These are phyloP conservation scores for Tetracentron sinense DNA, from an alignment of 164 flowering plant species.

Conservation along the genomic window DNA sequence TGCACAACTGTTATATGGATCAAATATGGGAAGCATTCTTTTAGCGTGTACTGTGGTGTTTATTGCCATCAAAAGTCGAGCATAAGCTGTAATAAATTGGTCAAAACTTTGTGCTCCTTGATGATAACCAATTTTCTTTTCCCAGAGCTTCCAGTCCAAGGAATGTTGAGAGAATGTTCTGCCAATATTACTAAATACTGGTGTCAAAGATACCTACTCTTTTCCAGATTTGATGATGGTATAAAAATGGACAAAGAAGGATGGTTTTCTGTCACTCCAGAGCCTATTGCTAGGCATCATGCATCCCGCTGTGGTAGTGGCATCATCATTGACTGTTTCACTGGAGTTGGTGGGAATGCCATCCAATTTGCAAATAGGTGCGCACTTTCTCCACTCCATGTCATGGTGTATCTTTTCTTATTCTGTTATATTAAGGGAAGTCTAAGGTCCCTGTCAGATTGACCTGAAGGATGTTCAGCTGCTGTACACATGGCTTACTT, in stretches of 20 bases:
- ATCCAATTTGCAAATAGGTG: constrained; percentile 85
- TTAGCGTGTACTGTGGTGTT: too few species aligned
- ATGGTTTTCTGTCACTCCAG: constrained; percentile 98
- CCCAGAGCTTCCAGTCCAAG: constrained; percentile 28
- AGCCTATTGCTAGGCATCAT: constrained; percentile 74
- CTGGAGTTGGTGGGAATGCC: constrained; percentile 97
- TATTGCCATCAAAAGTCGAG: too few species aligned
- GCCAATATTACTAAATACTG: constrained; percentile 60
- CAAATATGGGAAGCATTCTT: too few species aligned
- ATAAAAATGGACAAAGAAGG: constrained; percentile 93
- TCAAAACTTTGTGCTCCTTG: too few species aligned
- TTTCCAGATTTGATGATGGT: constrained; percentile 81
- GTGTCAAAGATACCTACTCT: constrained; percentile 71
- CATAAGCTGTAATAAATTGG: too few species aligned
- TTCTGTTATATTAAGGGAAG: neutral
- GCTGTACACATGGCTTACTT: neutral
- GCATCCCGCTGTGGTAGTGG: constrained; percentile 75
- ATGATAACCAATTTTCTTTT: neutral
- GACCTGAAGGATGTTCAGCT: neutral
- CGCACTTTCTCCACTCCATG: neutral
- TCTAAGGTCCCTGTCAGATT: neutral
- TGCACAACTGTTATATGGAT: too few species aligned
- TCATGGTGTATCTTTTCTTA: neutral
- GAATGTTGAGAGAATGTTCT: constrained; percentile 28
- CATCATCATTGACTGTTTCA: constrained; percentile 61